Evolutionary conservation across 257 asterid genomes (phyloP).

Genomic region (Nicotiana benthamiana): DNA sequence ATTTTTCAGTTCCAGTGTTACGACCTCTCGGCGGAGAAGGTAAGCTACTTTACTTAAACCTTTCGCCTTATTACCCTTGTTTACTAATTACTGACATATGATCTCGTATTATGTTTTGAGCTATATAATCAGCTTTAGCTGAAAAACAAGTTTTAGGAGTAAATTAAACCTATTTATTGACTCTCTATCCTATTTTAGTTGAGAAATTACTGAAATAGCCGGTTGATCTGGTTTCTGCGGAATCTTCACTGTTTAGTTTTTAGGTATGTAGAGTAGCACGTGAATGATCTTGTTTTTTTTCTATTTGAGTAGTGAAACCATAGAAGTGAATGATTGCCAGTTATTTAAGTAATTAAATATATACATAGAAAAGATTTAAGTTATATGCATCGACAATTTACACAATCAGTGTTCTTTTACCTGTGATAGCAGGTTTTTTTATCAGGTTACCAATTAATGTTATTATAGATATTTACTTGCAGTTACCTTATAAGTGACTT

Average conservation of each 20-base stretch:
- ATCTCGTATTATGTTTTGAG: not conserved
- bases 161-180: not conserved
- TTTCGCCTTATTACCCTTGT: slow-evolving; percentile 1
- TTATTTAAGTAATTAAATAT: not conserved
- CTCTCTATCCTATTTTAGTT: not conserved
- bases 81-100: not conserved
- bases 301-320: not conserved
- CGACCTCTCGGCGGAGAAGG: slow-evolving; percentile 17
- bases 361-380: not conserved
- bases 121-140: not conserved
- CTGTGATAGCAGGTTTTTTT: no score
- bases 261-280: not conserved
- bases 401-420: no score
- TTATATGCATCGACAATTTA: no score
- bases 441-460: no score
- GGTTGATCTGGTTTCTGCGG: not conserved
- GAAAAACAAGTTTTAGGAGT: not conserved
- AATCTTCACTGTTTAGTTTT: not conserved
- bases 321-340: not conserved
- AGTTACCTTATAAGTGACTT: no score
- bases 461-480: no score
- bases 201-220: not conserved
- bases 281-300: not conserved
- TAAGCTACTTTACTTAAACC: slow-evolving; percentile 9
- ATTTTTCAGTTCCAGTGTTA: not conserved